Evolutionary conservation across 805 yeast genomes (phyloP).

Genomic region (Hanseniaspora singularis): DNA sequence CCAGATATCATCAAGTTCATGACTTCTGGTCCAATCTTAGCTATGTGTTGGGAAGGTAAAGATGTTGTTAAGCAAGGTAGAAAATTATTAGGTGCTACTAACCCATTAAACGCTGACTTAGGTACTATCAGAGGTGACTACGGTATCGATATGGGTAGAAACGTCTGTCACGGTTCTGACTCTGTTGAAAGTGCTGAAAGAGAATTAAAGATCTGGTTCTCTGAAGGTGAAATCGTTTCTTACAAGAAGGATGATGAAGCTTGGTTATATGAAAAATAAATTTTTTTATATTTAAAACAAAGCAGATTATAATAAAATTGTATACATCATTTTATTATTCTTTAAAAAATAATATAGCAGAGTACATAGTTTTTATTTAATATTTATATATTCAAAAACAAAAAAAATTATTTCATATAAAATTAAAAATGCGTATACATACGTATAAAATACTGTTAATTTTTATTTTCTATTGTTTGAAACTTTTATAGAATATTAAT

Average conservation of each 20-base stretch:
- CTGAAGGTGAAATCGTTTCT: constrained; percentile 85
- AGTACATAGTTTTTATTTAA: too few relatives aligned
- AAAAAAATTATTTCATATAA: too few relatives aligned
- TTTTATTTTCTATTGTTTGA: too few relatives aligned
- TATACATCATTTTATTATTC: too few relatives aligned
- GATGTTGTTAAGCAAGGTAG: constrained; percentile 99
- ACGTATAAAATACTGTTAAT: too few relatives aligned
- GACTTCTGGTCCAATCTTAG: constrained; percentile 97
- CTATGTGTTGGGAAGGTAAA: constrained; percentile 99
- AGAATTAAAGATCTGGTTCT: constrained; percentile 97
- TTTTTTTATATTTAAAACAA: background rate
- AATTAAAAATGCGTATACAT: too few relatives aligned
- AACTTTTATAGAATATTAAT: too few relatives aligned
- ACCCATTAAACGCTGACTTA: constrained; percentile 94
- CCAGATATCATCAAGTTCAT: constrained; percentile 91
- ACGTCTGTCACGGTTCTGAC: constrained; percentile 98
- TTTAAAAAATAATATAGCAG: too few relatives aligned
- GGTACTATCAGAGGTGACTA: constrained; percentile 99
- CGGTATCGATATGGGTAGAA: constrained; percentile 98
- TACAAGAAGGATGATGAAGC: constrained; percentile 75
- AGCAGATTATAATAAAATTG: too few relatives aligned
- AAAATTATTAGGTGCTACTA: constrained; percentile 95
- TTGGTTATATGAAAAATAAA: constrained; percentile 84
- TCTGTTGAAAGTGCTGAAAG: constrained; percentile 94
- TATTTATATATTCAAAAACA: too few relatives aligned